Conservation (phyloP, 768 basidiomycete species). For the Xanthoconium purpureum region DNA sequence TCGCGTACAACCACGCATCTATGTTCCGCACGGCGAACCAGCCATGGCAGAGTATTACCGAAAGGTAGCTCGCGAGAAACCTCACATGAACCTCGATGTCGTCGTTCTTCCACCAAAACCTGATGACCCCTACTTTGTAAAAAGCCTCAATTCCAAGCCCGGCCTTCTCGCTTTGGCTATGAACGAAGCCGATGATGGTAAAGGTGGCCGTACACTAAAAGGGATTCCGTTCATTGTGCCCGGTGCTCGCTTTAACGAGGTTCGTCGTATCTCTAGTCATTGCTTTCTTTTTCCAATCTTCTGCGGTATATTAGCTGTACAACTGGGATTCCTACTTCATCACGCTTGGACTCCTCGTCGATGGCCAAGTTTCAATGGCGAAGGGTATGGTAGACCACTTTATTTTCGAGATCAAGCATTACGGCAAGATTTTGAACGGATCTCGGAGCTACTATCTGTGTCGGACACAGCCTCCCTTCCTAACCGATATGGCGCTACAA, state of each 20-base stretch:
- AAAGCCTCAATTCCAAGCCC: slow-evolving; percentile 90
- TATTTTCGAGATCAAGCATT: slow-evolving; percentile 98
- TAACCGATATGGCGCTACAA: slow-evolving; percentile 97
- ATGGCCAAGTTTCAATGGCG: slow-evolving; percentile 91
- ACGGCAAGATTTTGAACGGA: slow-evolving; percentile 95
- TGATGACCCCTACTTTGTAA: slow-evolving; percentile 85
- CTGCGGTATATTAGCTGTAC: slow-evolving; percentile 56
- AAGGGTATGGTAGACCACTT: slow-evolving; percentile 99
- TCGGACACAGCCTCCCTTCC: slow-evolving; percentile 95
- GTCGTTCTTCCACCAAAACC: slow-evolving; percentile 83
- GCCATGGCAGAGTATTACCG: slow-evolving; percentile 96
- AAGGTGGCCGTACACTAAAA: slow-evolving; percentile 77
- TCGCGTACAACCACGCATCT: slow-evolving; percentile 87
- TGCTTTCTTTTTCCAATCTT: slow-evolving; percentile 4
- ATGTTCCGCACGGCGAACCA: slow-evolving; percentile 90
- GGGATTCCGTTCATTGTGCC: slow-evolving; percentile 98
- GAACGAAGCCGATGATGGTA: slow-evolving; percentile 81
- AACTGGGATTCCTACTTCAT: slow-evolving; percentile 98
- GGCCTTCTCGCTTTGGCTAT: slow-evolving; percentile 94
- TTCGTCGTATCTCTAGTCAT: slow-evolving; percentile 33
- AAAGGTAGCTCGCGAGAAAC: slow-evolving; percentile 84
- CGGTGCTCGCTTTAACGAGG: slow-evolving; percentile 92
- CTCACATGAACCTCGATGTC: slow-evolving; percentile 91
- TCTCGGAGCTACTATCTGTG: slow-evolving; percentile 94
- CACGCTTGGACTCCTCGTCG: slow-evolving; percentile 88